Base-by-base conservation (phyloP, 208 protist species). In the Wallacemonas sp. region DNA sequence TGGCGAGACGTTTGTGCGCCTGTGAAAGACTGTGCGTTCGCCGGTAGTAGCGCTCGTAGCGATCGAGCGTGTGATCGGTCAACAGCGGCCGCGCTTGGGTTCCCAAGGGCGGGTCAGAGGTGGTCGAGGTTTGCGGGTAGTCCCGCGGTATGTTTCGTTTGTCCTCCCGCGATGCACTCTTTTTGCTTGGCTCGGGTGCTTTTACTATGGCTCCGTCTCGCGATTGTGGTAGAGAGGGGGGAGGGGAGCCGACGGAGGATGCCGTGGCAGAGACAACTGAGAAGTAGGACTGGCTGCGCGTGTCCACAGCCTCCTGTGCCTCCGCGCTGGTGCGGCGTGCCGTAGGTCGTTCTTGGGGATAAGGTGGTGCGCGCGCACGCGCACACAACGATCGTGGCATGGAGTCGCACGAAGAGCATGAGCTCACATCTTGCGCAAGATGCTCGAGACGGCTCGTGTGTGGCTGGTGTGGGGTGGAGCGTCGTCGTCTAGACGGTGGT, bases 231-330 rank as follows among this genome's bases (percentile, higher is more conserved):
- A n/a, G n/a, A n/a, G n/a, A n/a, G n/a, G n/a, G n/a, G n/a, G n/a
- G n/a, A n/a, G n/a, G n/a, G n/a, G n/a, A n/a, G n/a, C n/a, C n/a
- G n/a, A n/a, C n/a, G 51, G 51, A 58, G 17, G 51, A 39, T 38
- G 11, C 26, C 3, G 24, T 55, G 47, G 11, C n/a, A 42, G 51
- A 58, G 2, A 33, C 14, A 17, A 31, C 51, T 6, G 51, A 58
- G n/a, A 58, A 58, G 31, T 39, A 58, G 30, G 51, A 58, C 51
- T 9, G 6, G 51, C 51, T 58, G 28, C 51, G 51, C n/a, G 4
- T 11, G 15, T 15, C 51, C 19, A 30, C 5, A 2, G 28, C 22
- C 9, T 17, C 24, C 24, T n/a, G 26, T 17, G 24, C 46, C 15
- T 54, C 46, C 6, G 4, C 17, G 14, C 14, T 14, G 9, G 36